A percentile compares a stretch with the other conserved stretches of the same genome.
These are phyloP conservation scores for Blepharisma stoltei DNA, from an alignment of 73 alveolate genomes.

Conservation along the genomic window DNA sequence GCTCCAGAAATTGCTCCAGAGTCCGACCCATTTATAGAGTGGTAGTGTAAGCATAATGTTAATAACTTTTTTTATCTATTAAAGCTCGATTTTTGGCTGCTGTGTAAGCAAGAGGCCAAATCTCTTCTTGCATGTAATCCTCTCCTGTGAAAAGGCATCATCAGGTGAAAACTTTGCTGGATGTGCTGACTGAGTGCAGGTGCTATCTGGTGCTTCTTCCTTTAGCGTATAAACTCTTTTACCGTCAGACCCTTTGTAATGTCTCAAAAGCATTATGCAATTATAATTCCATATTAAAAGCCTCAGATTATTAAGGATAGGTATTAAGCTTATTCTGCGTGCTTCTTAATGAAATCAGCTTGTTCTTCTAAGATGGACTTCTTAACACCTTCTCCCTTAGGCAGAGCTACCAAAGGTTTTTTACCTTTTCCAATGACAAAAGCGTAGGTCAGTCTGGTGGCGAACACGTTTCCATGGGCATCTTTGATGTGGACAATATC, in stretches of 20 bases:
- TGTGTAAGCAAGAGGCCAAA: constrained; percentile 67
- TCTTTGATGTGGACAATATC: constrained; percentile 93
- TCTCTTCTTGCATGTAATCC: constrained; percentile 78
- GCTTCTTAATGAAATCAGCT: neutral
- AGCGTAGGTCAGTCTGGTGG: constrained; percentile 92
- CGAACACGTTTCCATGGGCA: constrained; percentile 87
- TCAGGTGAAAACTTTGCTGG: constrained; percentile 90
- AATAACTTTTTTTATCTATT: constrained; percentile 29
- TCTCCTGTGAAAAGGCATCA: constrained; percentile 78
- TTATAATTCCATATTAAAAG: no score
- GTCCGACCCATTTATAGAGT: no score
- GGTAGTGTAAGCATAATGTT: no score
- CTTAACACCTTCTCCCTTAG: constrained; percentile 75
- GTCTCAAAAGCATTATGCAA: constrained; percentile 28
- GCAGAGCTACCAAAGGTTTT: constrained; percentile 89
- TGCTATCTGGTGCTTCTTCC: constrained; percentile 52
- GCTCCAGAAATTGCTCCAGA: no score
- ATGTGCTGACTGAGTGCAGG: constrained; percentile 79
- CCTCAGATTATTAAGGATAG: no score
- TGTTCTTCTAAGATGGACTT: constrained; percentile 28
- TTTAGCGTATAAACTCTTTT: constrained; percentile 27
- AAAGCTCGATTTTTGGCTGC: constrained; percentile 60
- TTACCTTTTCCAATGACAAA: constrained; percentile 93
- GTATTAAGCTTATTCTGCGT: no score
- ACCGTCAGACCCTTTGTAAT: constrained; percentile 31